Percentiles rank a stretch among this genome's conserved stretches.
Conservation (phyloP, 2,329 filamentous ascomycete species). For the Cordyceps militaris region DNA sequence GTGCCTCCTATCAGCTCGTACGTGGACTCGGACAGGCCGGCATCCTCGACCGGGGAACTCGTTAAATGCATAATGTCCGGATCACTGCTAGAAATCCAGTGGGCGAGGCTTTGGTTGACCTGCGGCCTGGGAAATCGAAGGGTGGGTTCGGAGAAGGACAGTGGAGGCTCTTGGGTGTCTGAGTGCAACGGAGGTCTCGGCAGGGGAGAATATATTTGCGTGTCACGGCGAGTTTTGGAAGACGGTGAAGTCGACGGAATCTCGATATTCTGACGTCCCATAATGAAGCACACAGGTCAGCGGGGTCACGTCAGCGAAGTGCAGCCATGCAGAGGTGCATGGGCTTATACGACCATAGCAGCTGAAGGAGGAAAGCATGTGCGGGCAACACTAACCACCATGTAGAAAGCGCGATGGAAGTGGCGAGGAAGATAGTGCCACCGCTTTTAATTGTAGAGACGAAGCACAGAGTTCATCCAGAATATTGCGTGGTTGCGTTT, state of each 20-base stretch:
- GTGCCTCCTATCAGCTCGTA: conserved; percentile 50
- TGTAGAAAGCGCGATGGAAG: conserved; percentile 13
- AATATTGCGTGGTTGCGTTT: not conserved
- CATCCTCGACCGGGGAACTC: conserved; percentile 37
- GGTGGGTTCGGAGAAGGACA: conserved; percentile 39
- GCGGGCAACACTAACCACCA: conserved; percentile 17
- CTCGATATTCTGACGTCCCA: conserved; percentile 40
- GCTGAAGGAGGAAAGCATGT: conserved; percentile 1
- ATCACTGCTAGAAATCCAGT: conserved; percentile 52
- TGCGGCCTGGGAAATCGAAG: conserved; percentile 51
- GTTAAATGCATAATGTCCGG: conserved; percentile 48
- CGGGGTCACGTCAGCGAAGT: not conserved
- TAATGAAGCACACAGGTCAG: conserved; percentile 35
- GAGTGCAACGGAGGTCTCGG: conserved; percentile 19
- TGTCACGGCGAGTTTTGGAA: conserved; percentile 21
- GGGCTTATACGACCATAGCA: not conserved
- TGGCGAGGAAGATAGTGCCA: not conserved
- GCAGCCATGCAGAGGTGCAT: conserved; percentile 1
- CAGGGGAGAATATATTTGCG: conserved; percentile 20
- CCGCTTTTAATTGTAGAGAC: not conserved
- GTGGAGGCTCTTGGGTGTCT: conserved; percentile 12
- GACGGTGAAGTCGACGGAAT: conserved; percentile 22
- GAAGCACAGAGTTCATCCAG: conserved; percentile 1
- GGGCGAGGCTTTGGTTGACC: conserved; percentile 48
- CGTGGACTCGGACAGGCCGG: conserved; percentile 47